These are phyloP conservation scores for Kwoniella shivajii DNA, from an alignment of 1,284 basidiomycete species.

Conservation along the genomic window DNA sequence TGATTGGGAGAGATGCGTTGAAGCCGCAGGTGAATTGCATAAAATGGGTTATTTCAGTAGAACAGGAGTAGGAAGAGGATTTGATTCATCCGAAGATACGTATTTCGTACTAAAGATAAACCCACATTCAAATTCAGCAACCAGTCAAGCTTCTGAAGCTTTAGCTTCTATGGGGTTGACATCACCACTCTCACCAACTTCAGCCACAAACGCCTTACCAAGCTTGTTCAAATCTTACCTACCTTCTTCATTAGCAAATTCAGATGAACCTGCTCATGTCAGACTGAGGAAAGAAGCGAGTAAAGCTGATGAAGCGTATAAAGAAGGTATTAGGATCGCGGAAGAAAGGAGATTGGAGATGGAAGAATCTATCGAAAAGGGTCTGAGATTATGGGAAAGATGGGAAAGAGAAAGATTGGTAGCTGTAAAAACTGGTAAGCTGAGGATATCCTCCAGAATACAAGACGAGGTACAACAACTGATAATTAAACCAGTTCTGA, in stretches of 20 bases:
- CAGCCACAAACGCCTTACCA: slow-evolving; percentile 31
- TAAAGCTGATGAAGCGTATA: slow-evolving; percentile 73
- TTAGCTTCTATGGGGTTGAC: slow-evolving; percentile 15
- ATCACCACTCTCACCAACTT: slow-evolving; percentile 31
- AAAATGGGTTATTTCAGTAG: slow-evolving; percentile 73
- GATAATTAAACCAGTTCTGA: slow-evolving; percentile 60
- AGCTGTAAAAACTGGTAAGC: slow-evolving; percentile 75
- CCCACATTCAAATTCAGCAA: slow-evolving; percentile 4
- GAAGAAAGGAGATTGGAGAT: slow-evolving; percentile 75
- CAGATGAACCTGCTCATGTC: slow-evolving; percentile 66
- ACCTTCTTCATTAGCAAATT: slow-evolving; percentile 48
- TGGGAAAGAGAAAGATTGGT: slow-evolving; percentile 82
- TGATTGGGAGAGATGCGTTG: slow-evolving; percentile 73
- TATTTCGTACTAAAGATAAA: slow-evolving; percentile 46
- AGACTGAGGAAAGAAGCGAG: slow-evolving; percentile 74
- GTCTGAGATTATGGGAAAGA: slow-evolving; percentile 72
- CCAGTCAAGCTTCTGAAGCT: slow-evolving; percentile 6
- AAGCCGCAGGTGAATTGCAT: slow-evolving; percentile 73
- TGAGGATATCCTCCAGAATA: background rate
- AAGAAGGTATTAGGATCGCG: slow-evolving; percentile 64
- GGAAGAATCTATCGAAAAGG: slow-evolving; percentile 81
- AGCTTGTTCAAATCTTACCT: slow-evolving; percentile 41
- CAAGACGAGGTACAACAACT: background rate
- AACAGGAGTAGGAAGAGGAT: slow-evolving; percentile 61
- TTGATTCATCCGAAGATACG: slow-evolving; percentile 47